These are phyloP conservation scores for Paramyrothecium sp. DNA, from an alignment of 2,329 filamentous ascomycete genomes.

Conservation along the genomic window DNA sequence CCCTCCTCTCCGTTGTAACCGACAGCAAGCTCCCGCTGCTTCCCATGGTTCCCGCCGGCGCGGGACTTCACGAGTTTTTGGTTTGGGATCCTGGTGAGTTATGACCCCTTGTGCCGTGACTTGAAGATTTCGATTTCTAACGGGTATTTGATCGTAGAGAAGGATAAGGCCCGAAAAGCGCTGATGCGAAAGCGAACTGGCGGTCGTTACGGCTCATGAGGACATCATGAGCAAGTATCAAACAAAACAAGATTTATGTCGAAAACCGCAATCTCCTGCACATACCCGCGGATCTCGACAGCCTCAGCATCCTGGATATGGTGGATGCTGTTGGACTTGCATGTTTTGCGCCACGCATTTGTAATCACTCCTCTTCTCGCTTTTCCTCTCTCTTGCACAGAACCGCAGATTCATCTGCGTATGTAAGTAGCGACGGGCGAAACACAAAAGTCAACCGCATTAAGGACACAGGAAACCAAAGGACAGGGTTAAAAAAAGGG, in stretches of 20 bases:
- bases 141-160: slow-evolving; percentile 43
- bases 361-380: background rate
- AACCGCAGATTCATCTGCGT: background rate
- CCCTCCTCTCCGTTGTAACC: slow-evolving; percentile 86
- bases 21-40: slow-evolving; percentile 94
- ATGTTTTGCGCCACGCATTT: background rate
- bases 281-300: background rate
- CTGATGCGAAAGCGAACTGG: slow-evolving; percentile 64
- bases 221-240: background rate
- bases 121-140: slow-evolving; percentile 26
- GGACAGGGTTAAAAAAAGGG: background rate
- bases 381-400: background rate
- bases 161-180: slow-evolving; percentile 66
- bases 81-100: slow-evolving; percentile 30
- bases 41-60: slow-evolving; percentile 92
- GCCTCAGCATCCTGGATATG: background rate
- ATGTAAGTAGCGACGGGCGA: background rate
- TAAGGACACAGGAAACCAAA: background rate
- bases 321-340: background rate
- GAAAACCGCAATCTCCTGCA: background rate
- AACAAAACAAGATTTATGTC: background rate
- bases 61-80: slow-evolving; percentile 87
- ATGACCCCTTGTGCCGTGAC: no score
- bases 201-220: slow-evolving; percentile 40
- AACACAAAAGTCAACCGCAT: background rate